Evolutionary conservation across 208 protist species (phyloP), one percentile per base, ranked within the genome.

Genomic region (Eutreptiella sp.): DNA sequence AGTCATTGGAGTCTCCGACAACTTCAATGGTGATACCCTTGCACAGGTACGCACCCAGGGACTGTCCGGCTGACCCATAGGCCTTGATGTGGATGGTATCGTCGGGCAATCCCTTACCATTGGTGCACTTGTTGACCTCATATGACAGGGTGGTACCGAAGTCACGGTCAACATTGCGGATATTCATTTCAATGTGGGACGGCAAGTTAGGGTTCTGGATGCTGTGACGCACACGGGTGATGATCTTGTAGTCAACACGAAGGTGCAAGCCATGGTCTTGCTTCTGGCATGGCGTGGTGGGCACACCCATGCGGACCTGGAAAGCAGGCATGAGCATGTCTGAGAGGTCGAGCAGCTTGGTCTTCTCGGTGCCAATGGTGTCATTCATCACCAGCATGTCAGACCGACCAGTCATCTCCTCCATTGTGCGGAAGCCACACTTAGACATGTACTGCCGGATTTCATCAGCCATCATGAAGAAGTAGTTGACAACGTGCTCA

Each of bases 401-500:
- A 1, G 48, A 43, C 24, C 72, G 70, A 24, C 80, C 79, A 45
- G 81, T 60, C 74, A 87, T 69, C 34, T 89, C 80, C n/a, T 74
- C 46, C 11, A 89, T 53, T 1, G 39, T 77, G 11, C 31, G 36
- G 58, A 85, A 80, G 43, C 84, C 84, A 14, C 88, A 66, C 23
- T 46, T 32, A 3, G 79, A 79, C 80, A 89, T 84, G 33, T 72
- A 39, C 21, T 76, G 46, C 3, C 84, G 52, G 23, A 74, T 47
- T 42, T 89, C 76, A 64, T 89, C 76, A 1, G 80, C 84, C 38
- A 83, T 3, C 60, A 87, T 72, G 46, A 76, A 76, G 70, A 90
- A 87, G 63, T 78, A 90, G 72, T 87, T 88, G 50, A 88, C 43
- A 24, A 89, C 73, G 62, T 85, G 71, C 43, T 85, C 79, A 28